These are phyloP conservation scores for Chlorella ohadii DNA, from an alignment of 139 green algal genomes.

Conservation along the genomic window DNA sequence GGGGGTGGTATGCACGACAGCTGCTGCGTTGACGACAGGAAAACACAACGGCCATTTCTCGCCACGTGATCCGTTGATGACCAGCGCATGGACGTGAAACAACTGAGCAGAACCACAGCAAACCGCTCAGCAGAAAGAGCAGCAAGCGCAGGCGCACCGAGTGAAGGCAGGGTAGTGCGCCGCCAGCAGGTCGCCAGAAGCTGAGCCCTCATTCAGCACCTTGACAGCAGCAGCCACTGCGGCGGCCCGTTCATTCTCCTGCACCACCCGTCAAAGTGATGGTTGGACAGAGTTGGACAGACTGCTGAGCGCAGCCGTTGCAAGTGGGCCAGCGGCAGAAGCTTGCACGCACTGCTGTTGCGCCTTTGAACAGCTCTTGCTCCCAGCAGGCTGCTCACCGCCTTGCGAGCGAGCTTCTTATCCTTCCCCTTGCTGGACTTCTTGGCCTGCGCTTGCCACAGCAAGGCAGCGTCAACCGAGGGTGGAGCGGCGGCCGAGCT, in stretches of 20 bases:
- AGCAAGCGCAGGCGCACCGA: not conserved
- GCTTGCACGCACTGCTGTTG: too few species aligned
- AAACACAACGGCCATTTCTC: too few species aligned
- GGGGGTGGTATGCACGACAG: too few species aligned
- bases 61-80: too few species aligned
- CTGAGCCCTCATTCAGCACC: not conserved
- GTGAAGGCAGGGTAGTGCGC: constrained; percentile 19
- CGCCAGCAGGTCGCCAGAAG: not conserved
- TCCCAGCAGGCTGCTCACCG: not conserved
- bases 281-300: too few species aligned
- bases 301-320: too few species aligned
- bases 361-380: too few species aligned
- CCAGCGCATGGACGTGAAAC: too few species aligned
- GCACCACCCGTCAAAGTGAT: not conserved
- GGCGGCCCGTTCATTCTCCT: not conserved
- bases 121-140: too few species aligned
- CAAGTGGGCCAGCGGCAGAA: too few species aligned
- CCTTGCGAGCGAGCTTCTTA: constrained; percentile 38
- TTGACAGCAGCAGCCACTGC: not conserved
- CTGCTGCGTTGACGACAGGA: too few species aligned
- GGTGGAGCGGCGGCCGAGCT: not conserved
- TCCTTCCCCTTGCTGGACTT: constrained; percentile 38
- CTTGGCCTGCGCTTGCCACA: constrained; percentile 9
- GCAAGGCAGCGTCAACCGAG: not conserved
- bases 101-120: too few species aligned